phyloP scores from a whole-genome alignment of 371 early-diverging fungal genomes.

The Rhizopus sp. region DNA sequence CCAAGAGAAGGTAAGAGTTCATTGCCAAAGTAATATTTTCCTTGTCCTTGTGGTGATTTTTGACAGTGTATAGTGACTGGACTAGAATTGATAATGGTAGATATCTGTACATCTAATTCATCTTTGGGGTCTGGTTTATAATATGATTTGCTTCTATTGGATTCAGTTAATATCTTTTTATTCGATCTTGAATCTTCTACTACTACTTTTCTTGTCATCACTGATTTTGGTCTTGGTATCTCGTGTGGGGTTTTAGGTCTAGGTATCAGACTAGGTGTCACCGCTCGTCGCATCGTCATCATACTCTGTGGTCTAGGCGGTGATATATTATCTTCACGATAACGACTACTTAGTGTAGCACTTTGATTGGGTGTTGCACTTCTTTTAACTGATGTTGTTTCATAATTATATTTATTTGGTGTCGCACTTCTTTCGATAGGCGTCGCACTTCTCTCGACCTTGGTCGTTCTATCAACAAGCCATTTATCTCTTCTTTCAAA shows the following conservation, averaged over 20 bases:
- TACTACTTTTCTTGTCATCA: constrained; percentile 23
- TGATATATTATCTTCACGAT: no score
- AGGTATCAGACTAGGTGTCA: constrained; percentile 34
- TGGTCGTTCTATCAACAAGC: no score
- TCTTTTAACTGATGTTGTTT: not conserved
- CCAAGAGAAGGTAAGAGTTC: constrained; percentile 44
- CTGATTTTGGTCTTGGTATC: constrained; percentile 42
- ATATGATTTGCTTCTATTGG: constrained; percentile 22
- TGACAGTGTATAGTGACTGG: constrained; percentile 54
- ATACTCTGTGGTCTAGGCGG: no score
- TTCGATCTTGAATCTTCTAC: not conserved
- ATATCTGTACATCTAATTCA: constrained; percentile 59
- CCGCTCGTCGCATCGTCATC: constrained; percentile 10
- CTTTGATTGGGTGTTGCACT: no score
- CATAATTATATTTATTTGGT: not conserved
- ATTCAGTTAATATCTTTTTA: not conserved
- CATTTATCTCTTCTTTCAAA: not conserved
- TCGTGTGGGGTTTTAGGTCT: constrained; percentile 34
- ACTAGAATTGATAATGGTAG: constrained; percentile 52
- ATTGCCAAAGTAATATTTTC: constrained; percentile 65
- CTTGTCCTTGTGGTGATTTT: constrained; percentile 40
- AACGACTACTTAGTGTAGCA: no score
- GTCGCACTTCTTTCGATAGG: not conserved
- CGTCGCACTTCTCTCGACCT: not conserved
- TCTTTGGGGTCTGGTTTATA: constrained; percentile 56